These are phyloP conservation scores for Triticum aestivum DNA, from an alignment of 176 grass and related monocot genomes.

Conservation along the genomic window IWGSC_CS_RefSeq_v2.1 NC_057801.1:671217176-671217675, in stretches of 20 bases:
- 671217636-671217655: background rate
- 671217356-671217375: constrained; percentile 34
- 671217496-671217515: constrained; percentile 71
- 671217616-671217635: constrained; percentile 49
- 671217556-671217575: constrained; percentile 34
- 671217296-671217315: background rate
- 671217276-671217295: constrained; percentile 20
- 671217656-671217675: background rate
- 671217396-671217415: constrained; percentile 67
- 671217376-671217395: constrained; percentile 50
- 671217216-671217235: background rate
- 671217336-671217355: constrained; percentile 32
- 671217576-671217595: constrained; percentile 67
- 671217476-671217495: constrained; percentile 7
- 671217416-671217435: constrained; percentile 55
- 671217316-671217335: background rate
- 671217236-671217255: background rate
- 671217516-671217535: constrained; percentile 74
- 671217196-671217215: no score
- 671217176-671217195: no score
- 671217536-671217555: constrained; percentile 31
- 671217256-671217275: background rate
- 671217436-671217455: background rate
- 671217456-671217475: background rate
- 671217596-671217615: constrained; percentile 99